These are phyloP conservation scores for Sechiopsis laciniata DNA, from an alignment of 306 rosid genomes.

Conservation along the genomic window DNA sequence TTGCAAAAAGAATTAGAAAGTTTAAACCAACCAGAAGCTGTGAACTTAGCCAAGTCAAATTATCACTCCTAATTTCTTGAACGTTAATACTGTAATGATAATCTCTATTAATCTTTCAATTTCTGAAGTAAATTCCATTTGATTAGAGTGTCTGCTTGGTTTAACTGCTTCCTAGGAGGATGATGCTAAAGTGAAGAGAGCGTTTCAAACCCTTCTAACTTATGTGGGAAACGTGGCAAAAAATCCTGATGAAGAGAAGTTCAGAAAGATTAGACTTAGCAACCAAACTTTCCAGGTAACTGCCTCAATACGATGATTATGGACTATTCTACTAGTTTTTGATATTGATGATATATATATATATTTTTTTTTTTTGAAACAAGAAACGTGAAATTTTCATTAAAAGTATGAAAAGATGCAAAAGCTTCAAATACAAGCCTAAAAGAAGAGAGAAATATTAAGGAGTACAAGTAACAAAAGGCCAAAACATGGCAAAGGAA, in stretches of 20 bases:
- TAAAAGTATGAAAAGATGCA: no score
- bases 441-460: no score
- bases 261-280: slow-evolving; percentile 71
- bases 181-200: slow-evolving; percentile 69
- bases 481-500: no score
- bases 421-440: no score
- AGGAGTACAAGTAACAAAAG: no score
- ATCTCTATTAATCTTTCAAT: background rate
- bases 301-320: background rate
- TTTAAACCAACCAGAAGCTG: background rate
- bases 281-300: slow-evolving; percentile 80
- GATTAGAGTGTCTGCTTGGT: background rate
- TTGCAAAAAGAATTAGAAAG: background rate
- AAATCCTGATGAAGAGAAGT: slow-evolving; percentile 82
- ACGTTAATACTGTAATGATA: background rate
- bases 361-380: background rate
- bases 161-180: slow-evolving; percentile 48
- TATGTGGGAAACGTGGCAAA: slow-evolving; percentile 75
- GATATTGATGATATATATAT: background rate
- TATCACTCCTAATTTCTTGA: background rate
- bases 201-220: slow-evolving; percentile 80
- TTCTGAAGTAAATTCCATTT: background rate
- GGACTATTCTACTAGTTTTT: background rate
- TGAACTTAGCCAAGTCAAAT: slow-evolving; percentile 11
- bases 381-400: no score